phyloP scores from a whole-genome alignment of 2,329 filamentous ascomycete genomes.

The Alternaria alternata region DNA sequence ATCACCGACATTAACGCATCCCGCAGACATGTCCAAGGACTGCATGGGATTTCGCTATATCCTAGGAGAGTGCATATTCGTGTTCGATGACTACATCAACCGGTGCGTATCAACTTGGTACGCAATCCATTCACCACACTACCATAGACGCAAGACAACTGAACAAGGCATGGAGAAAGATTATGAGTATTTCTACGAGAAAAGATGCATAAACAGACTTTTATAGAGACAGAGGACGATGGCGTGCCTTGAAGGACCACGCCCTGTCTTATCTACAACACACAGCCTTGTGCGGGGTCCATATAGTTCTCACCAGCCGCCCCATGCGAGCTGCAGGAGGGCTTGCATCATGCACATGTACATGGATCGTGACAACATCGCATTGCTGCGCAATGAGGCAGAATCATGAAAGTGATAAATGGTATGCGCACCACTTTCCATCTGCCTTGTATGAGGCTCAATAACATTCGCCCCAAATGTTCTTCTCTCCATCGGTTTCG shows the following conservation, averaged over 20 bases:
- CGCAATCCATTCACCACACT: neutral
- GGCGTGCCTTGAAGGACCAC: neutral
- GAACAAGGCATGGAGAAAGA: too few species aligned
- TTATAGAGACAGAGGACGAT: neutral
- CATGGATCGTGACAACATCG: neutral
- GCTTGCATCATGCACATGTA: neutral
- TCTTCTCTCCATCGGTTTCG: neutral
- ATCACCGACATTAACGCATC: neutral
- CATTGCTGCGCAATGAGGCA: neutral
- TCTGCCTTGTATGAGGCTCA: constrained; percentile 9
- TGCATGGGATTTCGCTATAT: neutral
- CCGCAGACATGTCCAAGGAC: neutral
- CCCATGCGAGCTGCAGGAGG: neutral
- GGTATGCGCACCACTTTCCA: neutral
- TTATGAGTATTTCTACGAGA: neutral
- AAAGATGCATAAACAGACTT: neutral
- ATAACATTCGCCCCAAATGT: neutral
- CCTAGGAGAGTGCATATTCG: neutral
- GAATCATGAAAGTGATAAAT: neutral
- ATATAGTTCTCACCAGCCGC: constrained; percentile 1
- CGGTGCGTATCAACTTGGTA: neutral
- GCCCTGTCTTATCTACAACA: neutral
- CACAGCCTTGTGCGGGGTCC: constrained; percentile 11
- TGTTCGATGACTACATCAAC: neutral
- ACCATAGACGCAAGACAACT: neutral